phyloP scores from a whole-genome alignment of 1,284 basidiomycete genomes.

The Golubevia sp. region DNA sequence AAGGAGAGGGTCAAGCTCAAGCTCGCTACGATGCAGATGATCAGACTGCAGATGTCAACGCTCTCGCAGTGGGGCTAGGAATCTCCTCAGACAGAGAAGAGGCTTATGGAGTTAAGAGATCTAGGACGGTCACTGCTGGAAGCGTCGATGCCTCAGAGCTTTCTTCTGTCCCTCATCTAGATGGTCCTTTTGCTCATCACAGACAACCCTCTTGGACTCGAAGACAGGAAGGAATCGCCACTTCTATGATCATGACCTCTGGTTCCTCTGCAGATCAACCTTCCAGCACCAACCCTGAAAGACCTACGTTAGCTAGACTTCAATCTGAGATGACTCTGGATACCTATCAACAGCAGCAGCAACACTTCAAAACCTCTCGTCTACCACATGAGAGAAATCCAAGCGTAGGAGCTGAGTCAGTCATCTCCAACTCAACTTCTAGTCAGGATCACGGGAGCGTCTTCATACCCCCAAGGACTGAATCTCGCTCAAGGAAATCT shows the following conservation, averaged over 20 bases:
- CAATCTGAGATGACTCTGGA: neutral
- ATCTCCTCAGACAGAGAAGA: neutral
- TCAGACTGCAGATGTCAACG: neutral
- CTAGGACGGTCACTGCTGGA: neutral
- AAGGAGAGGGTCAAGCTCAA: neutral
- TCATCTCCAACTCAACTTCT: neutral
- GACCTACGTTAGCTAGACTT: neutral
- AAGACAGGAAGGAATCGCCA: neutral
- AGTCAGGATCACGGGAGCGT: neutral
- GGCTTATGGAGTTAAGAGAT: neutral
- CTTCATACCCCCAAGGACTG: no score
- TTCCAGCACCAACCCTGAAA: neutral
- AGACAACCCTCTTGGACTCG: constrained; percentile 31
- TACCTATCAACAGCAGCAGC: neutral
- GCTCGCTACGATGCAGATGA: no score
- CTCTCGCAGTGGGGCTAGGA: neutral
- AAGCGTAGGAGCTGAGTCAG: neutral
- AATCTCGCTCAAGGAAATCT: no score
- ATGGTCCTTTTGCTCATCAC: constrained; percentile 31
- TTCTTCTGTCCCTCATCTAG: neutral
- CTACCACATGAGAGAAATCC: neutral
- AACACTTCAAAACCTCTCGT: neutral
- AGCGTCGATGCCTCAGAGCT: neutral
- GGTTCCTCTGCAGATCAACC: neutral
- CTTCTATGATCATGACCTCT: neutral